Percentiles rank a stretch among this genome's conserved stretches.
Conservation (phyloP, 2,329 filamentous ascomycete genomes). For the Fusarium hainanense region DNA sequence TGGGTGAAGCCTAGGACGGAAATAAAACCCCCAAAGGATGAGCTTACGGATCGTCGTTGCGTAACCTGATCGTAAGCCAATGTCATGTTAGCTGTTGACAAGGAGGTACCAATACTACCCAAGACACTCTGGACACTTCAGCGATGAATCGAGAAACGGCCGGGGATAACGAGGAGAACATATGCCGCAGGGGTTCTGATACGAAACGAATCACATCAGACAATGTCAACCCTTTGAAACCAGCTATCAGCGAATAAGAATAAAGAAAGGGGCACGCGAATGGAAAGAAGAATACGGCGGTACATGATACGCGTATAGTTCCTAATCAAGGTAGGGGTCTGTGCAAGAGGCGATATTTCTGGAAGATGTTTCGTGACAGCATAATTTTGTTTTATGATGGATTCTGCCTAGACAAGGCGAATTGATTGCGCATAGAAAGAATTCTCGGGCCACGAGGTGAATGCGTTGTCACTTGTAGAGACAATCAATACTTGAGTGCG, state of each 20-base stretch:
- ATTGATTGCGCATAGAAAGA: neutral
- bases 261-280: constrained; percentile 3
- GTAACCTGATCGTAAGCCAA: neutral
- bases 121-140: neutral
- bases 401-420: neutral
- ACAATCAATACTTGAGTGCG: constrained; percentile 8
- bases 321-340: neutral
- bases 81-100: neutral
- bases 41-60: neutral
- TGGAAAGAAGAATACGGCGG: neutral
- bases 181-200: neutral
- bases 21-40: neutral
- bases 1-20: neutral
- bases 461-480: neutral
- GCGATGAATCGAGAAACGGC: neutral
- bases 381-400: neutral
- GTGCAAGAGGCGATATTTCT: neutral
- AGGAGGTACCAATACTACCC: neutral
- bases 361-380: neutral
- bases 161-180: neutral
- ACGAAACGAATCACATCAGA: neutral
- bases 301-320: constrained; percentile 26
- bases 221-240: neutral
- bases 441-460: neutral
- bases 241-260: constrained; percentile 7